These are phyloP conservation scores for Pluteus cervinus DNA, from an alignment of 768 basidiomycete genomes.

Conservation along the genomic window DNA sequence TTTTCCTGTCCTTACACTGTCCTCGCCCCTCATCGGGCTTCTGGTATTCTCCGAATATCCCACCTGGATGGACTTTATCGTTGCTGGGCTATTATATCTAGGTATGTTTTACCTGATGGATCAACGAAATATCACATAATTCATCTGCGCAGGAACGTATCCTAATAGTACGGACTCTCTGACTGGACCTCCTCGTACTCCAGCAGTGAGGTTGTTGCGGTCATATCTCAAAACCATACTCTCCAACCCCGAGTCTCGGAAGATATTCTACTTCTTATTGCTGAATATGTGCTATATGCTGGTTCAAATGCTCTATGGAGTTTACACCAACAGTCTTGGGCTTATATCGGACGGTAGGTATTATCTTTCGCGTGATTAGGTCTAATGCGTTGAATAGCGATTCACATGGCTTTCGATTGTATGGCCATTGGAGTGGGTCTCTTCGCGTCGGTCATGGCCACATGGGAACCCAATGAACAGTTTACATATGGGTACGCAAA, in stretches of 20 bases:
- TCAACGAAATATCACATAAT: constrained; percentile 1
- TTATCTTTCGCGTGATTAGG: constrained; percentile 5
- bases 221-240: constrained; percentile 88
- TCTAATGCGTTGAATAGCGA: constrained; percentile 48
- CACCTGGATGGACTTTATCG: constrained; percentile 50
- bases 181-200: constrained; percentile 39
- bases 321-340: constrained; percentile 96
- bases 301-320: constrained; percentile 94
- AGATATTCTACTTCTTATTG: constrained; percentile 95
- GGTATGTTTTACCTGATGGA: too few species aligned
- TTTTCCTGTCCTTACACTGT: constrained; percentile 44
- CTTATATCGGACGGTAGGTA: constrained; percentile 88
- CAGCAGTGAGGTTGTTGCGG: constrained; percentile 47
- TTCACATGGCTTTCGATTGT: constrained; percentile 99
- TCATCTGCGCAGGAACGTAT: constrained; percentile 39
- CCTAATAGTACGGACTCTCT: constrained; percentile 39
- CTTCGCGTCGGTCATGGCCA: constrained; percentile 95
- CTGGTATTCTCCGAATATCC: constrained; percentile 61
- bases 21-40: constrained; percentile 48
- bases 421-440: constrained; percentile 95
- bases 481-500: constrained; percentile 87
- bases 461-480: constrained; percentile 90
- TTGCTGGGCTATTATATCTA: constrained; percentile 54
- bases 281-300: constrained; percentile 95
- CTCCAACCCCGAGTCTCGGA: constrained; percentile 85